Conservation (phyloP, 2,329 filamentous ascomycete species). For the Colletotrichum lini region DNA sequence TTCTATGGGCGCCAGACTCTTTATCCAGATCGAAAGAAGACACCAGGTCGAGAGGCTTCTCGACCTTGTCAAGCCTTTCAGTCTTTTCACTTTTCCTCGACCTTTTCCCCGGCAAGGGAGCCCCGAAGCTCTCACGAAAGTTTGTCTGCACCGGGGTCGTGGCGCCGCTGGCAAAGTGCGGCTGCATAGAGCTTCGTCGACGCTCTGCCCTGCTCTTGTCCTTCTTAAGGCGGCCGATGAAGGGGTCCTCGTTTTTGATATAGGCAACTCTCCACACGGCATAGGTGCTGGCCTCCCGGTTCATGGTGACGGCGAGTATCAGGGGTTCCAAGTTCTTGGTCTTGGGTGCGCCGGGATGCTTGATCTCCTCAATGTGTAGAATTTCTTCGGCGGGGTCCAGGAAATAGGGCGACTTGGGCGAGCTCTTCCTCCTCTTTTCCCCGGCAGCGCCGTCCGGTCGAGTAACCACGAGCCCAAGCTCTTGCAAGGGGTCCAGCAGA, state of each 20-base stretch:
- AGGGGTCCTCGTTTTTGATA: constrained; percentile 75
- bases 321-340: constrained; percentile 64
- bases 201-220: constrained; percentile 63
- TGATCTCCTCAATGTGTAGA: constrained; percentile 81
- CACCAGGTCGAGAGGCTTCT: constrained; percentile 73
- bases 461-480: constrained; percentile 86
- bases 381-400: constrained; percentile 86
- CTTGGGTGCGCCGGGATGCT: constrained; percentile 63
- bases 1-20: constrained; percentile 66
- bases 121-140: constrained; percentile 84
- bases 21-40: constrained; percentile 80
- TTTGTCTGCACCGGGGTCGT: constrained; percentile 82
- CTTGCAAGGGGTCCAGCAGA: constrained; percentile 86
- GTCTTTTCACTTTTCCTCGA: constrained; percentile 65
- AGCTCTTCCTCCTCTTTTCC: constrained; percentile 55
- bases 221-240: constrained; percentile 62
- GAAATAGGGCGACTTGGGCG: constrained; percentile 63
- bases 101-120: constrained; percentile 67
- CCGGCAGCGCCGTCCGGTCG: constrained; percentile 61
- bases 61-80: constrained; percentile 52
- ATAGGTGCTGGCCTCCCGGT: constrained; percentile 81
- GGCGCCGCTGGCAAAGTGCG: constrained; percentile 79
- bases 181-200: constrained; percentile 75
- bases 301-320: constrained; percentile 84
- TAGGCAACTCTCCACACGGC: constrained; percentile 90